Conservation (phyloP, 2,329 filamentous ascomycete species). For the Magnaporthiopsis poae region DNA sequence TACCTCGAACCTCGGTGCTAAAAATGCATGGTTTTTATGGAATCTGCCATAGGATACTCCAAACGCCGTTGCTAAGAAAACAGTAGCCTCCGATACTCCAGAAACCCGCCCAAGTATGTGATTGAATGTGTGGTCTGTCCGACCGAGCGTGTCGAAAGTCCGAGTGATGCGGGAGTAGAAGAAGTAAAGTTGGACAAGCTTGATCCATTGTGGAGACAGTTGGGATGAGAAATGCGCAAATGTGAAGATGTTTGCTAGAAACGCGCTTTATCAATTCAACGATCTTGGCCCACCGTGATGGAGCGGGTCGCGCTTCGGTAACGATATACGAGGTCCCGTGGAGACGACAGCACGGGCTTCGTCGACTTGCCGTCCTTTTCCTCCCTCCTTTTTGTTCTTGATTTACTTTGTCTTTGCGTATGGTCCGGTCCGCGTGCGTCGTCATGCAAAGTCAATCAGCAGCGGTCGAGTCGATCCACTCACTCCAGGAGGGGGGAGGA, state of each 20-base stretch:
- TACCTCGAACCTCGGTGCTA: not conserved
- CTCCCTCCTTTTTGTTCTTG: not conserved
- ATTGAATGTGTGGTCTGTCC: not conserved
- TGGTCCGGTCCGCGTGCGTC: not conserved
- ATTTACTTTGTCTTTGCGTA: no score
- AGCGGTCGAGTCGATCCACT: not conserved
- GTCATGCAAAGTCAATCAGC: not conserved
- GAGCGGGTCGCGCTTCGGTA: no score
- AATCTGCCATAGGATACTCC: not conserved
- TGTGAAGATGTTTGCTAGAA: no score
- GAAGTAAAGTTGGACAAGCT: no score
- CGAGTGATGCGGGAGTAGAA: not conserved
- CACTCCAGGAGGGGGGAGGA: not conserved
- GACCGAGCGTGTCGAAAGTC: not conserved
- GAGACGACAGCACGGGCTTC: not conserved
- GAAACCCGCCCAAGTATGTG: not conserved
- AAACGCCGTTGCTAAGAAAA: not conserved
- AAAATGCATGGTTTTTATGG: not conserved
- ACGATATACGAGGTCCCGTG: not conserved
- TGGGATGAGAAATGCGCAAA: no score
- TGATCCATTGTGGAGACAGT: not conserved
- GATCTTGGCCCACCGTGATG: no score
- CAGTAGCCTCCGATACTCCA: not conserved
- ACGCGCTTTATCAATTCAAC: no score
- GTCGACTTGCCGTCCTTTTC: not conserved